Conservation (phyloP, 73 alveolate species). For the Uronychia binucleata region DNA sequence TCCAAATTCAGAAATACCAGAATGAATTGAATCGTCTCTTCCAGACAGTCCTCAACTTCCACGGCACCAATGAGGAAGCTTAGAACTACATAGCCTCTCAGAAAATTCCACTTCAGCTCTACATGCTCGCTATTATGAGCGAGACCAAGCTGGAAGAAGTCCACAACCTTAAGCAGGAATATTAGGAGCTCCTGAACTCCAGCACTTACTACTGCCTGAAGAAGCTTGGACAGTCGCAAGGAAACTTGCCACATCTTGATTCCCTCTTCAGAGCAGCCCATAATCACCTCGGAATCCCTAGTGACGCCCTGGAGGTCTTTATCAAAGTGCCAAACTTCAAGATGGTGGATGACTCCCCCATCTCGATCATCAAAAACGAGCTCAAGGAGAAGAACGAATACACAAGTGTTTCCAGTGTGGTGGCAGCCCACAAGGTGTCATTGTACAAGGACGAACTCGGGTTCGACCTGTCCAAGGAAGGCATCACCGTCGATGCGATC, state of each 20-base stretch:
- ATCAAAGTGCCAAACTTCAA: background rate
- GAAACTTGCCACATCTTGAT: background rate
- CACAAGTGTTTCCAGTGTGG: background rate
- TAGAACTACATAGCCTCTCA: background rate
- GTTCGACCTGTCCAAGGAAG: background rate
- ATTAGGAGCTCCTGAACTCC: background rate
- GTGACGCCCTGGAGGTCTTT: background rate
- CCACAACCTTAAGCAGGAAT: background rate
- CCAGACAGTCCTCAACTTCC: background rate
- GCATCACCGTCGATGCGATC: background rate
- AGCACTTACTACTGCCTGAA: background rate
- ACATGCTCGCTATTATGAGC: background rate
- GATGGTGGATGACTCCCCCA: background rate
- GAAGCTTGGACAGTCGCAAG: background rate
- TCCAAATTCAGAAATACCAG: background rate
- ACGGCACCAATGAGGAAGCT: background rate
- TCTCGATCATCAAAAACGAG: background rate
- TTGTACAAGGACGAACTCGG: background rate
- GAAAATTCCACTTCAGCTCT: background rate
- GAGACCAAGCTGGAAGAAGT: background rate
- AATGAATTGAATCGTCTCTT: background rate
- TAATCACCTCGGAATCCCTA: background rate
- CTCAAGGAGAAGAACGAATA: background rate
- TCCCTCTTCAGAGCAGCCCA: background rate
- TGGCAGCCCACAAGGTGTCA: no score